Percentiles rank a stretch among this genome's conserved stretches.
Evolutionary conservation across 2,329 filamentous ascomycete species (phyloP).

Genomic region (Fusarium sp.): DNA sequence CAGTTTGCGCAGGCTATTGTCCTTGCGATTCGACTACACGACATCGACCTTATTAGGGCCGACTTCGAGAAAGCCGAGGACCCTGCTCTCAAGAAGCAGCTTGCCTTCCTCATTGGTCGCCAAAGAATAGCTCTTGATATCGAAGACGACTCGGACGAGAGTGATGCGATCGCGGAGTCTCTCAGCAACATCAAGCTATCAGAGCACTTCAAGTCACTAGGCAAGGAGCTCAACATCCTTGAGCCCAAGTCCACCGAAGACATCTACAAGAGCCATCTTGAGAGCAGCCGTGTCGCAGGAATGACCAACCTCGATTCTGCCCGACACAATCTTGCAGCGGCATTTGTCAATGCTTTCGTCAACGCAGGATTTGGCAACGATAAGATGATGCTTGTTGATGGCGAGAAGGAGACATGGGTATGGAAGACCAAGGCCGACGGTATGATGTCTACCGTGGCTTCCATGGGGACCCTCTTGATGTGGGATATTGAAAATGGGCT

Average conservation of each 20-base stretch:
- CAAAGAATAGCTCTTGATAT: conserved; percentile 88
- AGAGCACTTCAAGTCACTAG: conserved; percentile 92
- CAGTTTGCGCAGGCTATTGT: conserved; percentile 94
- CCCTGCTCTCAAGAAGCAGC: conserved; percentile 86
- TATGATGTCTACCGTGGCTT: conserved; percentile 96
- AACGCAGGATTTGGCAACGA: conserved; percentile 96
- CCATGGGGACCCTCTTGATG: conserved; percentile 87
- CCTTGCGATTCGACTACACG: conserved; percentile 92
- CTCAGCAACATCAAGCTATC: conserved; percentile 88
- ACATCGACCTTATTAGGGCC: conserved; percentile 81
- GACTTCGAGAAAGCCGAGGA: conserved; percentile 86
- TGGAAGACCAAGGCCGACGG: conserved; percentile 99
- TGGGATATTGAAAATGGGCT: conserved; percentile 95
- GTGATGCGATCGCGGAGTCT: conserved; percentile 81
- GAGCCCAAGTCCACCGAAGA: conserved; percentile 98
- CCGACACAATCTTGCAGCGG: conserved; percentile 92
- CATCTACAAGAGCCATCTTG: conserved; percentile 98
- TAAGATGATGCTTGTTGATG: conserved; percentile 95
- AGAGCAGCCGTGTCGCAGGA: conserved; percentile 91
- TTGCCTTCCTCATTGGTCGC: conserved; percentile 90
- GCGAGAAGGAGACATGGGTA: conserved; percentile 92
- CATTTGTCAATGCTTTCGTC: conserved; percentile 96
- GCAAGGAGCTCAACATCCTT: conserved; percentile 95
- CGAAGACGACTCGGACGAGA: conserved; percentile 73
- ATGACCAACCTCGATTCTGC: conserved; percentile 96